phyloP scores from a whole-genome alignment of 495 filamentous ascomycete genomes.

The Annulohypoxylon bovei region DNA sequence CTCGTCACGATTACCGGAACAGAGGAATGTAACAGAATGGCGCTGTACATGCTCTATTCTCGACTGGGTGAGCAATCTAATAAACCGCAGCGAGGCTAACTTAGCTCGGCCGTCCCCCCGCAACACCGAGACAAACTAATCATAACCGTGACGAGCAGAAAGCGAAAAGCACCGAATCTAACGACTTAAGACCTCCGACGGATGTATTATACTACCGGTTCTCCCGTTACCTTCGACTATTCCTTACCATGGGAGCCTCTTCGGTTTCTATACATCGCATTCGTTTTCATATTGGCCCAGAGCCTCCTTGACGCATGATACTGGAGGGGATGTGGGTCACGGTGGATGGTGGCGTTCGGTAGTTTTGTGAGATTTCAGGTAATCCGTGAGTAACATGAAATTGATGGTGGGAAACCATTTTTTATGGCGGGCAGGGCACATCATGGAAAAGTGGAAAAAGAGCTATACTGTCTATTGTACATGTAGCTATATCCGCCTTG shows the following conservation, averaged over 20 bases:
- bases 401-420: constrained; percentile 9
- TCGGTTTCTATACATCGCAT: constrained; percentile 21
- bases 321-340: constrained; percentile 13
- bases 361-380: constrained; percentile 14
- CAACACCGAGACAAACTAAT: constrained; percentile 20
- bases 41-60: constrained; percentile 97
- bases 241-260: background rate
- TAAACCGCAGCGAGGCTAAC: constrained; percentile 27
- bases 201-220: constrained; percentile 5
- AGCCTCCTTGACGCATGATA: constrained; percentile 18
- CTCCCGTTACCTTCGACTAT: background rate
- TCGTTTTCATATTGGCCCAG: constrained; percentile 17
- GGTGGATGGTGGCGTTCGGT: constrained; percentile 27
- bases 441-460: constrained; percentile 12
- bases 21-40: constrained; percentile 98
- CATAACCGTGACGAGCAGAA: constrained; percentile 45
- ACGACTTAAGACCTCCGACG: background rate
- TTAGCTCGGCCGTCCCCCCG: background rate
- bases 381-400: constrained; percentile 10
- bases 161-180: constrained; percentile 59
- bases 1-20: constrained; percentile 98
- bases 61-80: constrained; percentile 80
- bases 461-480: background rate
- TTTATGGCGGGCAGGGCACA: background rate
- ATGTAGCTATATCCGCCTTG: background rate